These are phyloP conservation scores for Fraxinus pennsylvanica DNA, from an alignment of 257 asterid species.

Conservation along the genomic window DNA sequence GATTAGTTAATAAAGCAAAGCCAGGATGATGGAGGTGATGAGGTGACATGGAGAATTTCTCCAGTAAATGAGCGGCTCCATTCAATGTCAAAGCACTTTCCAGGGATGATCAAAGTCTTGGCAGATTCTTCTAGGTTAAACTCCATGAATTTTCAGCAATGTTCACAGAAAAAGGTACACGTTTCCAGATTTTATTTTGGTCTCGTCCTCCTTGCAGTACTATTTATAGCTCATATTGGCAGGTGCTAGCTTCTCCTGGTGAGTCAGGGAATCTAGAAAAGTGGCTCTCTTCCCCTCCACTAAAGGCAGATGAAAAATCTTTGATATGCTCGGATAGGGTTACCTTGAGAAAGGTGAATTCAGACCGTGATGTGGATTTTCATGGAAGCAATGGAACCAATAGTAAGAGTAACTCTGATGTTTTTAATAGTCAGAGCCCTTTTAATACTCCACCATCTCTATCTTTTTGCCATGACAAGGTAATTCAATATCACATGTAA, in stretches of 20 bases:
- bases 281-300: constrained; percentile 73
- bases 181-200: constrained; percentile 11
- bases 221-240: constrained; percentile 24
- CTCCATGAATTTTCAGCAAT: constrained; percentile 65
- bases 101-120: constrained; percentile 63
- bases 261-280: constrained; percentile 62
- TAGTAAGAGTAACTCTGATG: constrained; percentile 42
- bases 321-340: constrained; percentile 42
- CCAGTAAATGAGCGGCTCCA: constrained; percentile 86
- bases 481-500: constrained; percentile 30
- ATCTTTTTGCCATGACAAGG: constrained; percentile 75
- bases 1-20: constrained; percentile 83
- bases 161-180: constrained; percentile 62
- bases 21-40: constrained; percentile 87
- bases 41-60: constrained; percentile 90
- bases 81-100: constrained; percentile 69
- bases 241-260: constrained; percentile 57
- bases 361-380: constrained; percentile 30
- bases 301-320: constrained; percentile 52
- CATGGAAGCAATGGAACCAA: constrained; percentile 37
- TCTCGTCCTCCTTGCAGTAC: constrained; percentile 12
- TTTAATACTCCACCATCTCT: constrained; percentile 89
- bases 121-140: constrained; percentile 82
- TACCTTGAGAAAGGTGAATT: constrained; percentile 33
- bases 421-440: constrained; percentile 62